These are phyloP conservation scores for Punica granatum DNA, from an alignment of 345 rosid genomes.

Conservation along the genomic window DNA sequence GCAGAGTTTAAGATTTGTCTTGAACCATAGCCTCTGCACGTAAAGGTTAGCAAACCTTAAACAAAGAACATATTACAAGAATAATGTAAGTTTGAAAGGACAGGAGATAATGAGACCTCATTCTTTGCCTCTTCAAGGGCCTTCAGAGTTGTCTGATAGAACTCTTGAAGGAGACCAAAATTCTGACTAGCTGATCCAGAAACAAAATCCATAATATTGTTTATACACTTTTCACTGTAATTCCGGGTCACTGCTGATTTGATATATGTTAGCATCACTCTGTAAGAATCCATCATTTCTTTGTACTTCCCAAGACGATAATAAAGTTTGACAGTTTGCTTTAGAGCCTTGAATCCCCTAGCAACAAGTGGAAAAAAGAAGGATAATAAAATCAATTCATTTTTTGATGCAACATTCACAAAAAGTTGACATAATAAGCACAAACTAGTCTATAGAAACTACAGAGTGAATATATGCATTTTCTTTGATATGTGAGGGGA, in stretches of 20 bases:
- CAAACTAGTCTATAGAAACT: not conserved
- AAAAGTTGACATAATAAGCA: not conserved
- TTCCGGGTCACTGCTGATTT: constrained; percentile 96
- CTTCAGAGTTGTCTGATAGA: constrained; percentile 91
- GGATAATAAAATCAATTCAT: not conserved
- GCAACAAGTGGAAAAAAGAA: constrained; percentile 1
- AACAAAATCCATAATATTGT: constrained; percentile 97
- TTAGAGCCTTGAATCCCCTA: constrained; percentile 98
- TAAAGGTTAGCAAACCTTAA: not conserved
- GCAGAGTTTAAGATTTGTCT: constrained; percentile 97
- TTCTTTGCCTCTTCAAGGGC: constrained; percentile 99
- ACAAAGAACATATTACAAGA: constrained; percentile 10
- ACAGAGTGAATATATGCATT: not conserved
- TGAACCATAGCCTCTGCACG: constrained; percentile 96
- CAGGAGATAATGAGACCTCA: constrained; percentile 43
- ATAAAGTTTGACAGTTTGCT: constrained; percentile 96
- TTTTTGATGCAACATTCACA: not conserved
- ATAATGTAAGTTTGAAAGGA: not conserved
- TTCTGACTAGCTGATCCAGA: constrained; percentile 99
- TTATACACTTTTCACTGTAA: constrained; percentile 97
- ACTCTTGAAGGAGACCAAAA: constrained; percentile 74
- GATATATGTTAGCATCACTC: constrained; percentile 92
- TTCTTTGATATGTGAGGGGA: not conserved
- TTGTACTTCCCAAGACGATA: constrained; percentile 79
- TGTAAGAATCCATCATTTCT: constrained; percentile 95